These are phyloP conservation scores for Alternaria ethzedia DNA, from an alignment of 2,329 filamentous ascomycete species.

Conservation along the genomic window DNA sequence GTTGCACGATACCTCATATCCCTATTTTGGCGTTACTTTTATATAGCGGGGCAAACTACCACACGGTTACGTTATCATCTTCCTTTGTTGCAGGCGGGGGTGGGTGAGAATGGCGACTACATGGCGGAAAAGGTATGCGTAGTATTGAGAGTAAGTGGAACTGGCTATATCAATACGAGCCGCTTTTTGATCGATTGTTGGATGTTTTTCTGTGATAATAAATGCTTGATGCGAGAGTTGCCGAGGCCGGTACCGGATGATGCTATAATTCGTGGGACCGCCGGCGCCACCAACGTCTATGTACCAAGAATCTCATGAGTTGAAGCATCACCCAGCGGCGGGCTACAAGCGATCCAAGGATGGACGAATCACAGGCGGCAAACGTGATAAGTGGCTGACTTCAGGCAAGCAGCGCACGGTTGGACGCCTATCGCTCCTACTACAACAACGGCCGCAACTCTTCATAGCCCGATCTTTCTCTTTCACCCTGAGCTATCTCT, in stretches of 20 bases:
- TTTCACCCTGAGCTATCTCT: no score
- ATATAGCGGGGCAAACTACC: neutral
- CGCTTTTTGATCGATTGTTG: neutral
- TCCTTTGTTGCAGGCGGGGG: neutral
- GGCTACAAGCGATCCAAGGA: no score
- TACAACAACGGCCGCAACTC: neutral
- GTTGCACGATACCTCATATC: slow-evolving; percentile 1
- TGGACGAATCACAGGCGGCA: neutral
- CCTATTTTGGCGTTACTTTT: neutral
- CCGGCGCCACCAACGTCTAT: no score
- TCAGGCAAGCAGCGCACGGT: neutral
- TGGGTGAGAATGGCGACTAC: neutral
- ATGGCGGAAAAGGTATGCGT: neutral
- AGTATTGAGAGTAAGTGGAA: neutral
- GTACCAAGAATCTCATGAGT: no score
- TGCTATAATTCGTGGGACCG: no score
- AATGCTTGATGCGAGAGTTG: no score
- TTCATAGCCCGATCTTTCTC: neutral
- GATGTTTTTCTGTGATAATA: no score
- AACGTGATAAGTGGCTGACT: neutral
- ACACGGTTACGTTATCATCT: neutral
- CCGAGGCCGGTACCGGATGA: no score
- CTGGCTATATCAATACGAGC: neutral
- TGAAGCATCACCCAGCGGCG: no score
- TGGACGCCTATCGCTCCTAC: neutral